These are phyloP conservation scores for Hippophae gyantsensis DNA, from an alignment of 306 rosid genomes.

Conservation along the genomic window DNA sequence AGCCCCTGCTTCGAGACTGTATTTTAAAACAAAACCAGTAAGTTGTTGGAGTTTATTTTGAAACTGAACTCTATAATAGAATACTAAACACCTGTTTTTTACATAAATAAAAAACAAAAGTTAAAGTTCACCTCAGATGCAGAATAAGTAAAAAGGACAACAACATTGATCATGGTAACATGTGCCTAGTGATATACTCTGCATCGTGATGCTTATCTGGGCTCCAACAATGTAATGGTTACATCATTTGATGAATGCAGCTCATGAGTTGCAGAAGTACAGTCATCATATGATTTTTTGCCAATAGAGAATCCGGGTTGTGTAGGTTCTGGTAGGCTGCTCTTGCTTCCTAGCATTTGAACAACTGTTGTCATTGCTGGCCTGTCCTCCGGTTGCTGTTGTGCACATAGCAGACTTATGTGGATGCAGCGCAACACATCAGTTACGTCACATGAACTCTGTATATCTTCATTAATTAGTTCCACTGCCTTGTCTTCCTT, in stretches of 20 bases:
- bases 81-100: too few species aligned
- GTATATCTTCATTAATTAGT: slow-evolving; percentile 21
- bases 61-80: too few species aligned
- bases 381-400: slow-evolving; percentile 38
- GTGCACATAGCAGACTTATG: slow-evolving; percentile 39
- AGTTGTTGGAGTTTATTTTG: too few species aligned
- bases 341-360: slow-evolving; percentile 36
- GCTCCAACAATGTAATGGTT: slow-evolving; percentile 12
- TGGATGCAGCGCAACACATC: slow-evolving; percentile 33
- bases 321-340: slow-evolving; percentile 31
- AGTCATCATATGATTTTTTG: slow-evolving; percentile 4
- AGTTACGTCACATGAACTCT: slow-evolving; percentile 3
- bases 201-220: slow-evolving; percentile 1
- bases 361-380: slow-evolving; percentile 42
- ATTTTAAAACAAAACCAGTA: too few species aligned
- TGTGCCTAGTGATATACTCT: not conserved
- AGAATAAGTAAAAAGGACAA: not conserved
- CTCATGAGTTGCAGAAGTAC: slow-evolving; percentile 5
- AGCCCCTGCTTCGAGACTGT: too few species aligned
- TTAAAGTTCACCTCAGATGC: too few species aligned
- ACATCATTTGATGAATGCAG: slow-evolving; percentile 5
- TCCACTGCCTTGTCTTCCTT: slow-evolving; percentile 19
- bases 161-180: not conserved
- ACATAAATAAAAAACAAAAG: too few species aligned
- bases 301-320: slow-evolving; percentile 25